phyloP scores from a whole-genome alignment of 495 filamentous ascomycete species.

The Aspergillus egyptiacus region DNA sequence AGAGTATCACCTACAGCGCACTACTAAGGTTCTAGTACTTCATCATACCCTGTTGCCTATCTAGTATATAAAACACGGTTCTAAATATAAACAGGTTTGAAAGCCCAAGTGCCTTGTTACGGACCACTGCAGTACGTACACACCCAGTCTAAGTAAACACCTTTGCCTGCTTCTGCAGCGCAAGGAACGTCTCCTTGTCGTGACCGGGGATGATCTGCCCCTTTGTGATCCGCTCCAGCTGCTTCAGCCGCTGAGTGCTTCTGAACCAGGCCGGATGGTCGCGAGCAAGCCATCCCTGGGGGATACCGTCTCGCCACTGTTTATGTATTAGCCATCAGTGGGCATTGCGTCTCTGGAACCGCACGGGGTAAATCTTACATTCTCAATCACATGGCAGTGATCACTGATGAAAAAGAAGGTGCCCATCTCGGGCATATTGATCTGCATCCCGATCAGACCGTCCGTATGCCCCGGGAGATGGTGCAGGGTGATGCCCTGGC shows the following conservation, averaged over 20 bases:
- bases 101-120: too few relatives aligned
- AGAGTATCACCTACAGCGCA: too few relatives aligned
- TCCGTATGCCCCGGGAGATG: constrained; percentile 10
- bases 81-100: too few relatives aligned
- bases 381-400: constrained; percentile 13
- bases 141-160: constrained; percentile 15
- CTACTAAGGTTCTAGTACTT: too few relatives aligned
- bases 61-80: too few relatives aligned
- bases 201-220: constrained; percentile 12
- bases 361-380: constrained; percentile 1
- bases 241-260: constrained; percentile 14
- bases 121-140: too few relatives aligned
- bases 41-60: too few relatives aligned
- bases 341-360: background rate
- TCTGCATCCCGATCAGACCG: constrained; percentile 13
- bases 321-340: background rate
- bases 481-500: constrained; percentile 10
- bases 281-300: constrained; percentile 13
- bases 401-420: constrained; percentile 13
- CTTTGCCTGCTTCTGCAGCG: constrained; percentile 7
- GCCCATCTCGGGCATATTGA: constrained; percentile 11
- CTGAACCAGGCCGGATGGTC: constrained; percentile 15
- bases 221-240: constrained; percentile 11
- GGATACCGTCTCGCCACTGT: constrained; percentile 13
- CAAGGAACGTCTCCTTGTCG: constrained; percentile 11